Conservation (phyloP, 192 early-diverging fungal genomes). For the Funneliformis mosseae region DNA sequence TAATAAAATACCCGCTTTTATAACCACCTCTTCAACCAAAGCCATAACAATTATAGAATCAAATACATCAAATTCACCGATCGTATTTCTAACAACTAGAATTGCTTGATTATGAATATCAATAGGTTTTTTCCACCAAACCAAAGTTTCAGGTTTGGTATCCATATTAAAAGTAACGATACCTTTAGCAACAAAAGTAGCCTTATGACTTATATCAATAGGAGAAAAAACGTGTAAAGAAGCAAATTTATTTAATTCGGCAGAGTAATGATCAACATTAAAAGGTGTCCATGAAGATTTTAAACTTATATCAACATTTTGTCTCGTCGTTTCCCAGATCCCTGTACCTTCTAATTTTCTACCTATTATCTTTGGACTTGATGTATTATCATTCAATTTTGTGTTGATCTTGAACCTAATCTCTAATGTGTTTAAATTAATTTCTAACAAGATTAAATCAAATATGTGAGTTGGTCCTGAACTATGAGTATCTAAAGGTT, state of each 20-base stretch:
- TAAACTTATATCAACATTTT: constrained; percentile 16
- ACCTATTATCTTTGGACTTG: constrained; percentile 20
- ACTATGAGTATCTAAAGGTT: constrained; percentile 11
- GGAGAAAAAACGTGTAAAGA: constrained; percentile 29
- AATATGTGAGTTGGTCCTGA: constrained; percentile 28
- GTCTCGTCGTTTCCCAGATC: constrained; percentile 18
- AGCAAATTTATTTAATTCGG: constrained; percentile 5
- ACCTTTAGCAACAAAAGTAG: constrained; percentile 25
- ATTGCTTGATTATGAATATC: not conserved
- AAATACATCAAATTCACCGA: constrained; percentile 23
- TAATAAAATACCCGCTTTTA: constrained; percentile 30
- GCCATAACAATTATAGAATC: constrained; percentile 22
- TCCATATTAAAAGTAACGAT: constrained; percentile 16
- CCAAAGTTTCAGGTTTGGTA: not conserved
- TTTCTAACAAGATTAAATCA: constrained; percentile 14
- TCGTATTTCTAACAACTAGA: constrained; percentile 14
- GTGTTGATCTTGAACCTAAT: constrained; percentile 18
- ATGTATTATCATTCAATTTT: not conserved
- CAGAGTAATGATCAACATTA: not conserved
- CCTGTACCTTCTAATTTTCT: constrained; percentile 21
- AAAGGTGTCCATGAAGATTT: not conserved
- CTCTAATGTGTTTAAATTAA: not conserved
- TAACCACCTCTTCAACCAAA: constrained; percentile 9
- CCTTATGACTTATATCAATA: constrained; percentile 9
- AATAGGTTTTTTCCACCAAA: not conserved